A percentile compares a stretch with the other conserved stretches of the same genome.
Evolutionary conservation across 2,329 filamentous ascomycete species (phyloP).

Genomic region (Mycosphaerella arachidis): DNA sequence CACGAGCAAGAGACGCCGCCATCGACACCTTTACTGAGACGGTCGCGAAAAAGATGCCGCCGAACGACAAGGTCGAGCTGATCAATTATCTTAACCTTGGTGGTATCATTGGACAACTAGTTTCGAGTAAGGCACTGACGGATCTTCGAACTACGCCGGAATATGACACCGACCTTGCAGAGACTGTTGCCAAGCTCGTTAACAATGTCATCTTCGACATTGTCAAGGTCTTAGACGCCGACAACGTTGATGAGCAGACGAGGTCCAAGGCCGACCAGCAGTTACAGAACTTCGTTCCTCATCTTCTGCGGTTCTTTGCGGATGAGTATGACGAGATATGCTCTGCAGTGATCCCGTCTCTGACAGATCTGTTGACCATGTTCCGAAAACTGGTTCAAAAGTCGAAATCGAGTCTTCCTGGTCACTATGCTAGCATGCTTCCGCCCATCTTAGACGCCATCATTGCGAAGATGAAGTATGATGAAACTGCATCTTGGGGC

Average conservation of each 20-base stretch:
- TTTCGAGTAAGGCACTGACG: slow-evolving; percentile 73
- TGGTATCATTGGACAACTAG: slow-evolving; percentile 78
- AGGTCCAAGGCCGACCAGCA: slow-evolving; percentile 74
- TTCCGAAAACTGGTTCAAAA: slow-evolving; percentile 73
- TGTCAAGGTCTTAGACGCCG: slow-evolving; percentile 76
- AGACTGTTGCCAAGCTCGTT: slow-evolving; percentile 90
- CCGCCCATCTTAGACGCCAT: slow-evolving; percentile 86
- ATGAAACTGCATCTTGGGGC: slow-evolving; percentile 90
- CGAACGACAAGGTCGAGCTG: slow-evolving; percentile 87
- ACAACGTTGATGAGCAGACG: slow-evolving; percentile 57
- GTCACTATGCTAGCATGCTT: slow-evolving; percentile 75
- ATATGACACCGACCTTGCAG: slow-evolving; percentile 93
- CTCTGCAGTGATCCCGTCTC: slow-evolving; percentile 86
- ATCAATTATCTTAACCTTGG: slow-evolving; percentile 85
- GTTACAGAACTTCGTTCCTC: slow-evolving; percentile 76
- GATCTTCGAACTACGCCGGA: slow-evolving; percentile 74
- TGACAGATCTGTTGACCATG: slow-evolving; percentile 88
- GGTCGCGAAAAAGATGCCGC: slow-evolving; percentile 95
- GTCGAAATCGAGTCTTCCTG: slow-evolving; percentile 58
- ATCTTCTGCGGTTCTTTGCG: slow-evolving; percentile 87
- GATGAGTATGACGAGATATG: slow-evolving; percentile 98
- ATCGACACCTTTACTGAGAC: slow-evolving; percentile 96
- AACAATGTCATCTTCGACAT: slow-evolving; percentile 86
- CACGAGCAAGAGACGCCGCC: slow-evolving; percentile 81
- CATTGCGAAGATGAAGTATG: slow-evolving; percentile 93